Conservation (phyloP, 768 basidiomycete genomes). For the Leucogyrophana mollusca region DNA sequence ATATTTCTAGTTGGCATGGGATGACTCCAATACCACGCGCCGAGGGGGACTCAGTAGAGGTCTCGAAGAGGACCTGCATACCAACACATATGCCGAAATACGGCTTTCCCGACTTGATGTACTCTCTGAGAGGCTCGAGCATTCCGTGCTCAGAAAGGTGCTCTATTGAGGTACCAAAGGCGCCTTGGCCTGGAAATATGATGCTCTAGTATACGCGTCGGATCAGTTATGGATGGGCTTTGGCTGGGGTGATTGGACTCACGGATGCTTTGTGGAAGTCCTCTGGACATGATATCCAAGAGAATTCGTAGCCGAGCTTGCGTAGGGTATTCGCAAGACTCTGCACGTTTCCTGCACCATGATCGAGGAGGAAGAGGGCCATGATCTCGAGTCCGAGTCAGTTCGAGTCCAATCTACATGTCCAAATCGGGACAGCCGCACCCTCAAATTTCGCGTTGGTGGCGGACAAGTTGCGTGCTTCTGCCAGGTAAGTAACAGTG, state of each 20-base stretch:
- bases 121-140: slow-evolving; percentile 74
- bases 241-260: slow-evolving; percentile 35
- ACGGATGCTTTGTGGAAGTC: slow-evolving; percentile 92
- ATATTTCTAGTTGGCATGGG: slow-evolving; percentile 75
- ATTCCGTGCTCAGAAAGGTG: slow-evolving; percentile 73
- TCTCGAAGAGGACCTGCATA: slow-evolving; percentile 91
- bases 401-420: too few species aligned
- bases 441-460: too few species aligned
- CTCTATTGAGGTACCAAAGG: slow-evolving; percentile 84
- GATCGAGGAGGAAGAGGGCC: slow-evolving; percentile 88
- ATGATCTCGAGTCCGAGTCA: slow-evolving; percentile 22
- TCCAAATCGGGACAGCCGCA: too few species aligned
- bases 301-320: slow-evolving; percentile 80
- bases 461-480: too few species aligned
- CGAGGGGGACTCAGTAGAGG: slow-evolving; percentile 75
- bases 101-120: slow-evolving; percentile 84
- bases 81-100: slow-evolving; percentile 99
- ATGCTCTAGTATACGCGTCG: slow-evolving; percentile 60
- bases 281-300: slow-evolving; percentile 78
- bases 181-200: slow-evolving; percentile 95
- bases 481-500: too few species aligned
- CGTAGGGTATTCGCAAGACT: slow-evolving; percentile 90
- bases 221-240: slow-evolving; percentile 6
- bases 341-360: slow-evolving; percentile 94
- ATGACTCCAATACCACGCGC: slow-evolving; percentile 80